Evolutionary conservation across 805 yeast genomes (phyloP), one percentile per base, ranked within the genome.

Genomic region (Starmera pachycereana): DNA sequence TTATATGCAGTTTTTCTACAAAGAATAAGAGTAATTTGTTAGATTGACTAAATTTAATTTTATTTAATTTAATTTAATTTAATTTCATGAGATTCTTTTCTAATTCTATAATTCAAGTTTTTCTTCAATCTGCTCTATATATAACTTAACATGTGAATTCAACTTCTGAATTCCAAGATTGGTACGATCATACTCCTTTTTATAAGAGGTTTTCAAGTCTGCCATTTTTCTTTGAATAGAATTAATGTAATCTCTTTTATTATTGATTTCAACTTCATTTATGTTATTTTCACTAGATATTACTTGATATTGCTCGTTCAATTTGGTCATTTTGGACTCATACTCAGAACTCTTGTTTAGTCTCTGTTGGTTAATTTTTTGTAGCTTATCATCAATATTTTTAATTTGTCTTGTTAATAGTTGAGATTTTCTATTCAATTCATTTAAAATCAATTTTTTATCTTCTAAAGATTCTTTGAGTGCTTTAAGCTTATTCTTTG

Each of bases 1-100:
- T 49, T 84, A 76, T 52, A 51, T 88, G 12, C 97, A 88, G 58
- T 55, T 87, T 36, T 68, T 83, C 48, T 87, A 74, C 46, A 58
- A 60, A 43, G 27, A 19, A 9, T 18, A 5, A 12, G 10, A 10
- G 18, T 9, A 16, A 2, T 22, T 22, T 6, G 27, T 22, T 22
- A 2, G 18, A 16, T 16, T 16, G 18, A 16, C 18, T 16, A 3
- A 16, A 22, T 22, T 5, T 6, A 22, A 8, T 8, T 22, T 30
- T 11, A 30, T 14, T 30, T n/a, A 13, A 30, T 30, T n/a, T 6
- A 12, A n/a, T 30, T n/a, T n/a, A 5, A 30, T n/a, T 4, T 14
- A 12, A n/a, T 30, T n/a, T n/a, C n/a, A n/a, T n/a, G n/a, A n/a
- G n/a, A n/a, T n/a, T n/a, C n/a, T n/a, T n/a, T n/a, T n/a, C n/a